Evolutionary conservation across 202 grass and related monocot species (phyloP).

Genomic region (Carex arenaria): DNA sequence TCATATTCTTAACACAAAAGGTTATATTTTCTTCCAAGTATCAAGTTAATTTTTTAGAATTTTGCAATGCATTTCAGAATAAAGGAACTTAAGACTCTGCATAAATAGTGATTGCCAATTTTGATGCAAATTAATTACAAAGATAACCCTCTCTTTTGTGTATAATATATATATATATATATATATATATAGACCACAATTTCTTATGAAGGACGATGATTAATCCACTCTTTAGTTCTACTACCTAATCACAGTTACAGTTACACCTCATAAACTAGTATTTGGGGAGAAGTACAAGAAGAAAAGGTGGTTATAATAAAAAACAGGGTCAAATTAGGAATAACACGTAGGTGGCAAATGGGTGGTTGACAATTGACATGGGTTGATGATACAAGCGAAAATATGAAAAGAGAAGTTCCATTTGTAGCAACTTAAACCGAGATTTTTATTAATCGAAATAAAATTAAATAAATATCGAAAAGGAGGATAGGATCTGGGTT

Average conservation of each 20-base stretch:
- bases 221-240: no score
- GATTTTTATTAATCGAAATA: no score
- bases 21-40: neutral
- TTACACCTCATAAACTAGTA: slow-evolving; percentile 25
- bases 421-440: slow-evolving; percentile 38
- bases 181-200: no score
- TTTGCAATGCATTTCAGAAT: neutral
- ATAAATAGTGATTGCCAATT: neutral
- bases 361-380: slow-evolving; percentile 30
- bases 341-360: slow-evolving; percentile 31
- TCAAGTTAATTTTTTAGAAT: no score
- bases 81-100: neutral
- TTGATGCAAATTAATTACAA: neutral
- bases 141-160: no score
- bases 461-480: no score
- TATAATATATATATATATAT: no score
- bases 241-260: slow-evolving; percentile 20
- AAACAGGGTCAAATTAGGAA: slow-evolving; percentile 27
- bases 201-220: no score
- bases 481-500: no score
- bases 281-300: slow-evolving; percentile 45
- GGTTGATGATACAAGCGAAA: slow-evolving; percentile 40
- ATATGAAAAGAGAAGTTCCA: slow-evolving; percentile 57
- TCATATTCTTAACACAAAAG: neutral
- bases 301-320: slow-evolving; percentile 38